Evolutionary conservation across 192 early-diverging fungal species (phyloP), one percentile per base, ranked within the genome.

Genomic region (Spizellomyces sp.): DNA sequence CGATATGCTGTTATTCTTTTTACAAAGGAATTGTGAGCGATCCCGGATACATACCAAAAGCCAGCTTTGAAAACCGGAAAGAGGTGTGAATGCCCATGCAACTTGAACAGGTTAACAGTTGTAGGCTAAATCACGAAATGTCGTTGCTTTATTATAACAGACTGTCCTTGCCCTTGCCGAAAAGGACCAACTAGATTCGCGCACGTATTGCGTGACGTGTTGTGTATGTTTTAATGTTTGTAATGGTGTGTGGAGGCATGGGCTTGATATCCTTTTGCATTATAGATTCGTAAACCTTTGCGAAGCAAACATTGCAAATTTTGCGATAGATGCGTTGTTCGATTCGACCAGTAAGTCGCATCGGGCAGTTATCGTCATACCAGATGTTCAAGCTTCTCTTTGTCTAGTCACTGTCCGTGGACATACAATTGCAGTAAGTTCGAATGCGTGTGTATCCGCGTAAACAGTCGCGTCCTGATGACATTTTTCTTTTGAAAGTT

Each of bases 241-340:
- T 64, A 36, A 36, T 2, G 27, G 0, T 36, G 27, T 36, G 27
- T 2, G 3, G 27, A 36, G 27, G 27, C 27, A 36, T 36, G 27
- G 27, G 0, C 27, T 36, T 36, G 27, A 36, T n/a, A 61, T 70
- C 9, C 10, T 5, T 12, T 21, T 45, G 5, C 36, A 55, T 58
- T n/a, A 55, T 36, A 90, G 84, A 90, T 90, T 60, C 83, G 81
- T 22, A 91, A 92, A 45, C 97, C 97, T 4, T 59, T 99, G 61
- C 81, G 97, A 12, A 94, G 93, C 10, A 98, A 98, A 78, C 97
- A 99, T 73, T 99, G 97, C 78, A 90, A 90, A 70, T 81, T 91
- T 58, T 97, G 96, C 71, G 86, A 96, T 76, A 87, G 93, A 62
- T 99, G 97, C 77, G 95, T 99, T 4, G 89, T 94, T 21, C 86